Base-by-base conservation (phyloP, 768 basidiomycete species). In the Sporobolomyces phaffii region DNA sequence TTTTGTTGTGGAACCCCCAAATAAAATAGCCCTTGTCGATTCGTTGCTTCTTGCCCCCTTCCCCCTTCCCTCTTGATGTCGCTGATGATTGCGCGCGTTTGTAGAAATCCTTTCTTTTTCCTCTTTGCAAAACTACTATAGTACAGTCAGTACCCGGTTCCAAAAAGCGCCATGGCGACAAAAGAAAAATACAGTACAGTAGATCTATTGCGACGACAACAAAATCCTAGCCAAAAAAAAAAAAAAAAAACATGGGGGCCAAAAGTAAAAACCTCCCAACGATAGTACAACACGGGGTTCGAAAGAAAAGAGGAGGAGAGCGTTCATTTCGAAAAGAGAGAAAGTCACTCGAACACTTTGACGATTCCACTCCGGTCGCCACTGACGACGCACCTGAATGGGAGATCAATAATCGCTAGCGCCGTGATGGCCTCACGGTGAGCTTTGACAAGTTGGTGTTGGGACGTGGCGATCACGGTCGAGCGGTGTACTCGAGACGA, bases 391-490 rank as follows among this genome's bases (percentile, higher is more conserved):
- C 91, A 91, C 60, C 89, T 83, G 78, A 97, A 97, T 1, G 94
- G 91, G 1, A 92, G 87, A 70, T 96, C 91, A 59, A 99, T 85
- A 69, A 87, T 89, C 1, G 85, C 85, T 40, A 99, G 78, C 2
- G 88, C 85, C 8, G 89, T 91, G 24, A 98, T 84, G 3, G 91
- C 85, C 75, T 98, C 93, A 72, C 91, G 90, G 75, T 98, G 96
- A 9, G 87, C 83, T 75, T 86, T 87, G 36, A 97, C 80, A 26
- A 96, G 80, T 59, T 86, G 87, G 75, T 92, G 87, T 74, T 94
- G 90, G 75, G 86, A 88, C 54, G 88, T 83, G 18, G 85, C 86
- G 60, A 91, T 87, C 70, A 90, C 77, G 22, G 84, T 87, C 76
- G 87, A 66, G 82, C 22, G 90, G 83, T 18, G 88, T 82, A 69